Evolutionary conservation across 176 grass and related monocot species (phyloP).

Genomic region (Zoysia pacifica): DNA sequence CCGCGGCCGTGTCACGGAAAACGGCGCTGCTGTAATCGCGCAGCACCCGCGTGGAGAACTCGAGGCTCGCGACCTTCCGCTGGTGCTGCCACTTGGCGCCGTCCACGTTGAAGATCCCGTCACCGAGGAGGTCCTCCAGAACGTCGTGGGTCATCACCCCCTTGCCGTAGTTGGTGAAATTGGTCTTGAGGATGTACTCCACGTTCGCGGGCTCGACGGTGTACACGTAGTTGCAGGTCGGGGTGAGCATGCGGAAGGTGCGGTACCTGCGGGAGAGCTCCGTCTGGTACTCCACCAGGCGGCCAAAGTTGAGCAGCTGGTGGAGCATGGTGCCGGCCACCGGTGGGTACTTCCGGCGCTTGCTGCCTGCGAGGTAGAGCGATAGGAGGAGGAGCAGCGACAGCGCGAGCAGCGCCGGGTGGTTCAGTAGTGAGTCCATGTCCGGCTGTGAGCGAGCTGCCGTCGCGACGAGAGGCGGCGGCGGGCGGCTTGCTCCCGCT

Average conservation of each 20-base stretch:
- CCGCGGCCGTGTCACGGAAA: constrained; percentile 58
- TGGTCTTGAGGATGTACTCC: constrained; percentile 86
- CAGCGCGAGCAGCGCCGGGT: no score
- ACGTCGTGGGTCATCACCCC: constrained; percentile 39
- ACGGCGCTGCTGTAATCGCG: constrained; percentile 72
- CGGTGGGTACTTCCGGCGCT: constrained; percentile 47
- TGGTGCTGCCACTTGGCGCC: constrained; percentile 78
- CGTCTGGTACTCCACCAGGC: constrained; percentile 57
- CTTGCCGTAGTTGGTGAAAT: constrained; percentile 86
- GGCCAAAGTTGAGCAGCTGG: constrained; percentile 53
- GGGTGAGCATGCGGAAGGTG: constrained; percentile 67
- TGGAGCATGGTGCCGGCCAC: constrained; percentile 68
- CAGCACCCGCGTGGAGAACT: constrained; percentile 67
- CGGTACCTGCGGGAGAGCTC: constrained; percentile 48
- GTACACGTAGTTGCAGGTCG: constrained; percentile 60
- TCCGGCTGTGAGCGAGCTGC: no score
- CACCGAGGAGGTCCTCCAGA: constrained; percentile 61
- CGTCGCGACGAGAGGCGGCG: no score
- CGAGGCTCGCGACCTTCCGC: constrained; percentile 73
- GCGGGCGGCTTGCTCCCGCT: no score
- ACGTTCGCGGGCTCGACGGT: constrained; percentile 71
- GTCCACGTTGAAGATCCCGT: constrained; percentile 86
- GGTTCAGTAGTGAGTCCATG: no score
- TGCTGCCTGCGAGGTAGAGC: background rate
- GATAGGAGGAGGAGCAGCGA: no score